These are phyloP conservation scores for Tolypocladium ovalisporum DNA, from an alignment of 2,329 filamentous ascomycete genomes.

Conservation along the genomic window DNA sequence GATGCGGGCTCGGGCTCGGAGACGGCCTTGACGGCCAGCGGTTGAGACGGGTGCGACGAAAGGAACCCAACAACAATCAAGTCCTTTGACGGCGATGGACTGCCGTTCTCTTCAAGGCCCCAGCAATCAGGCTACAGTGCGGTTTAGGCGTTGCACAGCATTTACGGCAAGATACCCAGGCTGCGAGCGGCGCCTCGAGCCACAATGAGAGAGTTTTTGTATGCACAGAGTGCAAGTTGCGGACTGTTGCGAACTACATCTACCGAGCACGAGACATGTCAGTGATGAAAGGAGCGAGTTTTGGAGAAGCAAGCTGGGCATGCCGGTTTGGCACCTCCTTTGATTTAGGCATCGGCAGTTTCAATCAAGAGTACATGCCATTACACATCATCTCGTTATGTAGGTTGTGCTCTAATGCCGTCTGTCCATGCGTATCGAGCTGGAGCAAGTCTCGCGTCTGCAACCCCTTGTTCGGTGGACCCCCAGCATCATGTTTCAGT, in stretches of 20 bases:
- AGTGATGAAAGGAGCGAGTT: neutral
- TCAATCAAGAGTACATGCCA: neutral
- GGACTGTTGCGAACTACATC: no score
- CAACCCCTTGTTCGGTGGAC: no score
- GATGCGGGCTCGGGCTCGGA: neutral
- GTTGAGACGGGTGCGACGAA: neutral
- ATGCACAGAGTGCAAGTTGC: neutral
- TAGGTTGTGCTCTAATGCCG: neutral
- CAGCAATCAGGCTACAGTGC: no score
- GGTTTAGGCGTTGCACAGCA: neutral
- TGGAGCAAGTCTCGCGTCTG: neutral
- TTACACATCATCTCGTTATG: neutral
- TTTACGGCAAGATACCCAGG: neutral
- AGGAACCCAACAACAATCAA: neutral
- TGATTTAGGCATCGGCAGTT: neutral
- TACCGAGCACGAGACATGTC: neutral
- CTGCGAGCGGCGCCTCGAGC: neutral
- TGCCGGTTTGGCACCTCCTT: neutral
- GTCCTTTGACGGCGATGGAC: no score
- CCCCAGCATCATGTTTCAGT: neutral
- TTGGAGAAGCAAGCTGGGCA: neutral
- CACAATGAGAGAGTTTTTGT: neutral
- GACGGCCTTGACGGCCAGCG: neutral
- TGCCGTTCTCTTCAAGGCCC: no score
- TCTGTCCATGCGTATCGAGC: neutral